phyloP scores from a whole-genome alignment of 2,329 filamentous ascomycete genomes.

The Penicillium sumatraense region DNA sequence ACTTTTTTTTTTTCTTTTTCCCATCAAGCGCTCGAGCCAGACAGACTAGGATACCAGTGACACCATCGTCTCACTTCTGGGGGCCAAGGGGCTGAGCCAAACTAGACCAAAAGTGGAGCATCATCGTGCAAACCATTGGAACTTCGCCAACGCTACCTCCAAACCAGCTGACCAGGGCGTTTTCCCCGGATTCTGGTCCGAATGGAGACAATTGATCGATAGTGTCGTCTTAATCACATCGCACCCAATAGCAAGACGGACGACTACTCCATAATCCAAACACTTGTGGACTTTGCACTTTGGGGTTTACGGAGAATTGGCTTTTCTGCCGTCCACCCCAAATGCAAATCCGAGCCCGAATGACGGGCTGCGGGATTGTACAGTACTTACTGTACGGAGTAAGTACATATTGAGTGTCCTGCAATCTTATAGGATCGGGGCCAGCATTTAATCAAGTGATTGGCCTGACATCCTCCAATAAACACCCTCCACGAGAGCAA shows the following conservation, averaged over 20 bases:
- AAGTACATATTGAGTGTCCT: too few relatives aligned
- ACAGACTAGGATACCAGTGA: background rate
- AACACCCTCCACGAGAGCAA: constrained; percentile 2
- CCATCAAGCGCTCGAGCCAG: background rate
- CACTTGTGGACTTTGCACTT: background rate
- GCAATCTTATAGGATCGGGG: background rate
- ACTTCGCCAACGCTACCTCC: background rate
- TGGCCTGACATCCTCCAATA: constrained; percentile 1
- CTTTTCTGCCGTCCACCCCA: constrained; percentile 1
- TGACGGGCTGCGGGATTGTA: too few relatives aligned
- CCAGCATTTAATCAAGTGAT: background rate
- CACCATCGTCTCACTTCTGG: constrained; percentile 3
- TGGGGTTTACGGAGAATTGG: background rate
- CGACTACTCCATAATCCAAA: background rate
- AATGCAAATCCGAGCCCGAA: too few relatives aligned
- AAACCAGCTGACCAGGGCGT: constrained; percentile 14
- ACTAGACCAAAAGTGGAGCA: background rate
- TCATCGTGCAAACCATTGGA: background rate
- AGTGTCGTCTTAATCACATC: background rate
- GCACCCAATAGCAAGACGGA: too few relatives aligned
- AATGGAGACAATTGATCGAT: constrained; percentile 5
- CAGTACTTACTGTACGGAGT: too few relatives aligned
- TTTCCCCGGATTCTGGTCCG: constrained; percentile 28
- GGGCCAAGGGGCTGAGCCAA: constrained; percentile 4
- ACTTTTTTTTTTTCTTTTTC: background rate